Base-by-base conservation (phyloP, 2,329 filamentous ascomycete genomes). In the Beauveria rudraprayagi region DNA sequence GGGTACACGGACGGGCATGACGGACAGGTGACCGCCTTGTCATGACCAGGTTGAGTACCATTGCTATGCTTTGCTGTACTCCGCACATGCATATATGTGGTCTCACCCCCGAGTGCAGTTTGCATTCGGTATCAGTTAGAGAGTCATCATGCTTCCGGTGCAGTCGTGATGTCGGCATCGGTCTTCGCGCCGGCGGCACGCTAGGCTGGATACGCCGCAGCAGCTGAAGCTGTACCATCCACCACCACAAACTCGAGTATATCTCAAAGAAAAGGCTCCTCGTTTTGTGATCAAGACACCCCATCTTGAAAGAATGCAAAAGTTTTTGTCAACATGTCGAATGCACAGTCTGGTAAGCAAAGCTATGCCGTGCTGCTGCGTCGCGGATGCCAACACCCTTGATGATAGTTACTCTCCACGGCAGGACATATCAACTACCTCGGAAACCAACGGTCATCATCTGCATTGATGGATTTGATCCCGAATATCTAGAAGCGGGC, bases 401-500 rank as follows among this genome's bases (percentile, higher is more conserved):
- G 7, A 11, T 19, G 22, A 19, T 5, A 57, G 55, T 59, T 3
- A 24, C 37, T 17, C 56, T 59, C 10, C 56, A 59, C 24, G 46
- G 47, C 17, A 41, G 56, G 24, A 59, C 56, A 5, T 66, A 66
- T 41, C 17, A 56, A 3, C 41, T 63, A 14, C 64, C 64, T 9
- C 8, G 51, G n/a, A 60, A 55, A 24, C 73, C 74, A 5, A 75
- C 74, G 0, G 73, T 77, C 3, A 71, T 76, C 1, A 67, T 78
- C 37, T 78, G 76, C 56, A 66, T 78, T 47, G 75, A 78, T 63
- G 76, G 76, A 26, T 78, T 78, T 62, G 76, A 77, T 59, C 75
- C 76, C 1, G 67, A 72, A 50, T 78, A 78, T 58, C 69, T 78
- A 9, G 57, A 69, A 6, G 64, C 66, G 2, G 75, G 74, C 8